phyloP scores from a whole-genome alignment of 192 early-diverging fungal species.

The Backusella tarrabulga region DNA sequence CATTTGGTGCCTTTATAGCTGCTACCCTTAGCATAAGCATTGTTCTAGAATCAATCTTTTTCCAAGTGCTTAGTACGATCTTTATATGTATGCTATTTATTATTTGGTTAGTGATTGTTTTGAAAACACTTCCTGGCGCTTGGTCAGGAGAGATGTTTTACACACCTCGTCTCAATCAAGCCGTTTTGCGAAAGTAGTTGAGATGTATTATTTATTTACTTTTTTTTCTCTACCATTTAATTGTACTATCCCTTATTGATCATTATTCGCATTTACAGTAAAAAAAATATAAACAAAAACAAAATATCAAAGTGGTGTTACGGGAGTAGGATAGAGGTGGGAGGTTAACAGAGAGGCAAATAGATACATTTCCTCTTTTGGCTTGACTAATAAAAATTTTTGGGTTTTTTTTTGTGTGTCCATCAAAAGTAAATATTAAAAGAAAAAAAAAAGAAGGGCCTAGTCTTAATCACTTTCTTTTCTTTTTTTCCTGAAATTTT shows the following conservation, averaged over 20 bases:
- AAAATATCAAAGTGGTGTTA: background rate
- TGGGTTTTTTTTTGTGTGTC: background rate
- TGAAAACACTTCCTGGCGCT: constrained; percentile 3
- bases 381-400: background rate
- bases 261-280: background rate
- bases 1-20: constrained; percentile 40
- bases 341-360: background rate
- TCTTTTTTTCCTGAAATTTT: background rate
- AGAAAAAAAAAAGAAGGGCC: background rate
- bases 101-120: constrained; percentile 4
- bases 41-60: constrained; percentile 6
- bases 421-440: background rate
- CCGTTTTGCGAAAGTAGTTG: background rate
- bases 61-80: background rate
- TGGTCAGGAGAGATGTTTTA: constrained; percentile 17
- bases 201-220: background rate
- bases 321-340: background rate
- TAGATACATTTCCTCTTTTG: background rate
- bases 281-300: background rate
- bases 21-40: background rate
- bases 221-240: background rate
- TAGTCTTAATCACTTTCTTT: background rate
- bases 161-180: constrained; percentile 14
- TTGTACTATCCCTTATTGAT: background rate
- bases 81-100: constrained; percentile 10